Percentiles rank a stretch among this genome's conserved stretches.
Conservation (phyloP, 2,329 filamentous ascomycete species). For the Trichoderma afroharzianum region DNA sequence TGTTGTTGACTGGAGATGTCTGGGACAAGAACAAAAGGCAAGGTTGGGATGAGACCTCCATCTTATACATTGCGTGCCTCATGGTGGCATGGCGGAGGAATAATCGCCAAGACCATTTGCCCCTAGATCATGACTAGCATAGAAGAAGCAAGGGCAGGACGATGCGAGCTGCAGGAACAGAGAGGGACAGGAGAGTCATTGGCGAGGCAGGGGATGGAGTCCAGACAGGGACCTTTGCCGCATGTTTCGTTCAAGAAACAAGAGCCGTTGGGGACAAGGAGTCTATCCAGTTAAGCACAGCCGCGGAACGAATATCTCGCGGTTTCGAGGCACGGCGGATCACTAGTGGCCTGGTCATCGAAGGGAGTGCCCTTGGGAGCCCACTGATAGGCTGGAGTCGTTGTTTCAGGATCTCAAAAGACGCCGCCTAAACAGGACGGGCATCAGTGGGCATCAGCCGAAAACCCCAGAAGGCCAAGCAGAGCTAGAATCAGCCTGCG, state of each 20-base stretch:
- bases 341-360: neutral
- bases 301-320: constrained; percentile 6
- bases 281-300: constrained; percentile 15
- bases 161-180: constrained; percentile 18
- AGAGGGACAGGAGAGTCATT: constrained; percentile 13
- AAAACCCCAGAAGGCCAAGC: constrained; percentile 11
- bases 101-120: neutral
- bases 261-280: constrained; percentile 1
- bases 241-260: constrained; percentile 14
- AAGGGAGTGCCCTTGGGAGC: constrained; percentile 16
- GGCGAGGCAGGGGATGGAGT: constrained; percentile 16
- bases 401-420: constrained; percentile 20
- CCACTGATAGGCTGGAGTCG: constrained; percentile 18
- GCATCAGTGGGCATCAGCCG: constrained; percentile 6
- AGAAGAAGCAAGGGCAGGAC: constrained; percentile 10
- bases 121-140: constrained; percentile 13
- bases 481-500: neutral
- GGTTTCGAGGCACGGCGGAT: constrained; percentile 19
- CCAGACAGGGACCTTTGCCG: neutral
- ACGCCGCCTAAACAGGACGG: neutral
- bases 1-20: constrained; percentile 17
- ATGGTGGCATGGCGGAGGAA: constrained; percentile 4
- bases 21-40: neutral
- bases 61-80: constrained; percentile 16
- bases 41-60: constrained; percentile 16